These are phyloP conservation scores for Carallia brachiata DNA, from an alignment of 345 rosid species.

Conservation along the genomic window DNA sequence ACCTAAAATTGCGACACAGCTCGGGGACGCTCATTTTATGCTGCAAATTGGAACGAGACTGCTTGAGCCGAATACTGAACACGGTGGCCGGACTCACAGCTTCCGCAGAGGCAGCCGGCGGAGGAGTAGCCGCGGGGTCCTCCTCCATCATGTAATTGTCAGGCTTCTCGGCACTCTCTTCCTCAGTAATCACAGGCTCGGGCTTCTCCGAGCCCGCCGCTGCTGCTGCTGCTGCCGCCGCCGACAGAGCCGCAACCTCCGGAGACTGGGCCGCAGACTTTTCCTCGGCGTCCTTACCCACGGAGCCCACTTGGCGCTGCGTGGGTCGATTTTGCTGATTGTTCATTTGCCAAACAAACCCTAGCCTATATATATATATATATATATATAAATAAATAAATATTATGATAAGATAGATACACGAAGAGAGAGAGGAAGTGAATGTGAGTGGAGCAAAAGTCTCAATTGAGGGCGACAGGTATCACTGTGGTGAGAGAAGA, in stretches of 20 bases:
- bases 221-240: conserved; percentile 16
- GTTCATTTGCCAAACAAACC: conserved; percentile 54
- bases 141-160: conserved; percentile 77
- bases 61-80: conserved; percentile 80
- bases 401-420: background rate
- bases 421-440: conserved; percentile 9
- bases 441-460: conserved; percentile 59
- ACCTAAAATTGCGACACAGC: conserved; percentile 91
- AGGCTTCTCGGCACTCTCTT: conserved; percentile 28
- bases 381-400: conserved; percentile 23
- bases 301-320: conserved; percentile 19
- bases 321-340: conserved; percentile 19
- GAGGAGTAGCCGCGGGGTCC: background rate
- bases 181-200: conserved; percentile 27
- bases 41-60: conserved; percentile 76
- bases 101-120: conserved; percentile 9
- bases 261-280: conserved; percentile 31
- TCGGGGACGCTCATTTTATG: conserved; percentile 93
- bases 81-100: conserved; percentile 75
- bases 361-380: conserved; percentile 35
- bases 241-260: conserved; percentile 17
- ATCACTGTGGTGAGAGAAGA: conserved; percentile 44
- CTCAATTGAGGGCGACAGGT: conserved; percentile 94
- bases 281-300: conserved; percentile 7
- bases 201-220: conserved; percentile 33